Conservation (phyloP, 2,329 filamentous ascomycete species). For the Boeremia exigua region DNA sequence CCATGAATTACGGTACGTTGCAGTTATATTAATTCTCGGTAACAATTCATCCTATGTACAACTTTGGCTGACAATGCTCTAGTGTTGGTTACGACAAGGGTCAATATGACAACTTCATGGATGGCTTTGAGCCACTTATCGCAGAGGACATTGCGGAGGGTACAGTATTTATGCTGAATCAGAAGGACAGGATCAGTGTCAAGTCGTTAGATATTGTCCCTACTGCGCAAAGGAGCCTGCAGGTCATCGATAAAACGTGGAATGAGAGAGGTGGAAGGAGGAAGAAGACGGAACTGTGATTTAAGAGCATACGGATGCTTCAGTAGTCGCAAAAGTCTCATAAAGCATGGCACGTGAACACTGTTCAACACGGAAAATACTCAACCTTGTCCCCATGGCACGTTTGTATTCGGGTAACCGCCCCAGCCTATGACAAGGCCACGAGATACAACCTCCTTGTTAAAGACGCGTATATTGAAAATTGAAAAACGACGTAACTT, state of each 20-base stretch:
- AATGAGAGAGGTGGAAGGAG: conserved; percentile 45
- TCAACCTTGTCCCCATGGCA: too few species aligned
- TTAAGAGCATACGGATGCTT: too few species aligned
- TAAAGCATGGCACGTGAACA: too few species aligned
- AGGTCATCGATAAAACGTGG: conserved; percentile 48
- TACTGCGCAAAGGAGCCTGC: conserved; percentile 48
- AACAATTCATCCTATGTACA: not conserved
- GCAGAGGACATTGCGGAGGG: conserved; percentile 53
- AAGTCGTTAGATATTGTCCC: conserved; percentile 58
- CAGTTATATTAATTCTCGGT: not conserved
- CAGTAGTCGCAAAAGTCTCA: too few species aligned
- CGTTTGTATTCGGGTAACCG: too few species aligned
- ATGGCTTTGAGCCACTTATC: conserved; percentile 54
- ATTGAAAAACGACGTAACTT: too few species aligned
- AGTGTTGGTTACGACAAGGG: conserved; percentile 52
- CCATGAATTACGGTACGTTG: conserved; percentile 45
- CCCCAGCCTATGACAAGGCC: too few species aligned
- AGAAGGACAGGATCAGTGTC: conserved; percentile 50
- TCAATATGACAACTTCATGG: conserved; percentile 53
- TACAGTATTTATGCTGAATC: conserved; percentile 53
- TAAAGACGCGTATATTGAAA: not conserved
- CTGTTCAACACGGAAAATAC: too few species aligned
- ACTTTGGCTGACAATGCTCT: not conserved
- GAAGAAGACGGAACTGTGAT: conserved; percentile 7
- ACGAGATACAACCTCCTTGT: not conserved